Percentiles rank a stretch among this genome's conserved stretches.
These are phyloP conservation scores for Mycena venus DNA, from an alignment of 768 basidiomycete species.

Conservation along the genomic window DNA sequence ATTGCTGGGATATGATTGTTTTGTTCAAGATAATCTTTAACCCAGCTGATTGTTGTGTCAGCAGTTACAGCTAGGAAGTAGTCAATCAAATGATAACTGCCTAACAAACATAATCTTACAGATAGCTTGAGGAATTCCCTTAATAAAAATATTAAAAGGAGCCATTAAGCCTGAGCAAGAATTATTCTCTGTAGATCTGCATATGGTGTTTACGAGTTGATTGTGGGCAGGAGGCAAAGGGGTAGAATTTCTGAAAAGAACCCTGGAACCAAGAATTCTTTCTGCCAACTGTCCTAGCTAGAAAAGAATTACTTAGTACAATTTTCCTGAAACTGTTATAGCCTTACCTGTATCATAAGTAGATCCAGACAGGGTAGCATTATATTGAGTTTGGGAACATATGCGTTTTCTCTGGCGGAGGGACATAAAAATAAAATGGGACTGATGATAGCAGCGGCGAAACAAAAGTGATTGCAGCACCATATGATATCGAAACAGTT, in stretches of 20 bases:
- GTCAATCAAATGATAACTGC: neutral
- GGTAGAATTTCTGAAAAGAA: neutral
- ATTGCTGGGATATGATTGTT: neutral
- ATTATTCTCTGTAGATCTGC: neutral
- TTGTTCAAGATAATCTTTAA: neutral
- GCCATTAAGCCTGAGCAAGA: too few species aligned
- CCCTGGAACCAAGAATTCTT: neutral
- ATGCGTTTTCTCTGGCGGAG: neutral
- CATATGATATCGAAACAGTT: neutral
- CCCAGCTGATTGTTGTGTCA: neutral
- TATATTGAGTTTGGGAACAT: neutral
- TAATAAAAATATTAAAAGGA: neutral
- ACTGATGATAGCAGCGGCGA: neutral
- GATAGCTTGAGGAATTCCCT: neutral
- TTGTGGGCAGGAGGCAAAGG: neutral
- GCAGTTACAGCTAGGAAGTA: neutral
- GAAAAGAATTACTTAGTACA: neutral
- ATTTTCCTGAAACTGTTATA: neutral
- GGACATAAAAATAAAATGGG: neutral
- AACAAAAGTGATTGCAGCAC: neutral
- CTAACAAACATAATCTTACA: neutral
- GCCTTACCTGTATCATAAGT: neutral
- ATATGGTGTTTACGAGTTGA: neutral
- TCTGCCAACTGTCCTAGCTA: neutral
- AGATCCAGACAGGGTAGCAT: neutral